Evolutionary conservation across 192 early-diverging fungal species (phyloP), one percentile per base, ranked within the genome.

Genomic region (Entrophospora sp.): DNA sequence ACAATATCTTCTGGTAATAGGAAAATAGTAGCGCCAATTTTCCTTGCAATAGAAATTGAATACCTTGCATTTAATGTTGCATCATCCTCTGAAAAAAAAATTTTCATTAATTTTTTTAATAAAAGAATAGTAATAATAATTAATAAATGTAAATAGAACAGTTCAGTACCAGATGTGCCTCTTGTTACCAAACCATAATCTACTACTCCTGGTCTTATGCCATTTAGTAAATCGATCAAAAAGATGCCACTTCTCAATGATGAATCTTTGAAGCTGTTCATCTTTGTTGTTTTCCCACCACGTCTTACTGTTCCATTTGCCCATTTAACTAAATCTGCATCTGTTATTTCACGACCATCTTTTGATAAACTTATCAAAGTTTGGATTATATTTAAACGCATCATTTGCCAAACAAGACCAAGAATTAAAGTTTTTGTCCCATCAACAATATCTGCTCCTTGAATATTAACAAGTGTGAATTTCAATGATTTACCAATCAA

Each of bases 1-100:
- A 95, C 88, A 75, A 99, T 99, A 80, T 99, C 95, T 81, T 99
- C 95, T 10, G 95, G 95, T 42, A 96, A 81, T 53, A 97, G 83
- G 79, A 99, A 99, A 72, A 99, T 99, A 34, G 94, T 96, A 13
- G 97, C 95, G 20, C 97, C 97, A 53, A 99, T 80, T 79, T 99
- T 99, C 74, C 97, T 86, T 20, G 97, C 97, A 81, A 97, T 94
- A 5, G 94, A 96, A 58, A 99, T 97, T 48, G 95, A 94, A 58
- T 96, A 92, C 74, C 94, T 92, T 45, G 94, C 92, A 68, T 97
- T 99, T 68, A 91, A 69, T 81, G 90, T 89, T 40, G 86, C 84
- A 68, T 93, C 89, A 31, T 97, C 93, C 20, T 95, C 90, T 59
- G 67, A 51, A 13, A 57, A 51, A 44, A 42, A 25, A 55, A 49